Evolutionary conservation across 2,329 filamentous ascomycete genomes (phyloP).

Genomic region (Cladosporium sp.): DNA sequence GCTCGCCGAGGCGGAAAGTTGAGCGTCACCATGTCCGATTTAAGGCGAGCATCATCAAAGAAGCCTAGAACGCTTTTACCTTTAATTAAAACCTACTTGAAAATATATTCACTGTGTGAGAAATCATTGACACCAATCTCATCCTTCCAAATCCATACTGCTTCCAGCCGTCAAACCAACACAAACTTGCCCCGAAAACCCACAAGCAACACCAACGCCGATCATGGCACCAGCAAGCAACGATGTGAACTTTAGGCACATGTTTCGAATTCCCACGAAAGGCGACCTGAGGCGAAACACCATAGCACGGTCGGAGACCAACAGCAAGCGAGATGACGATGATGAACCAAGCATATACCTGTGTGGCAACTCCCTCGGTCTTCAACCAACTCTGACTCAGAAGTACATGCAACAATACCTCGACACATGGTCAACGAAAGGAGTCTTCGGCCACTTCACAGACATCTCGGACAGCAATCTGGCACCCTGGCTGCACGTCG

Average conservation of each 20-base stretch:
- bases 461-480: slow-evolving; percentile 68
- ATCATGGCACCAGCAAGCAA: slow-evolving; percentile 14
- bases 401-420: slow-evolving; percentile 72
- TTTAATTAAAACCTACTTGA: background rate
- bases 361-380: slow-evolving; percentile 85
- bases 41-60: background rate
- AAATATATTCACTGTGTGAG: background rate
- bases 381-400: slow-evolving; percentile 72
- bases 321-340: slow-evolving; percentile 18
- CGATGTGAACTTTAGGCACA: slow-evolving; percentile 15
- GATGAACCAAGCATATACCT: slow-evolving; percentile 69
- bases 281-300: slow-evolving; percentile 20
- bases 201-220: background rate
- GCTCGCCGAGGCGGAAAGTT: slow-evolving; percentile 7
- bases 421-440: slow-evolving; percentile 80
- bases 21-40: slow-evolving; percentile 1
- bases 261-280: slow-evolving; percentile 22
- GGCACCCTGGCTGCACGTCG: slow-evolving; percentile 74
- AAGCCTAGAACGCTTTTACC: background rate
- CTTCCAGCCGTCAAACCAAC: background rate
- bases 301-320: background rate
- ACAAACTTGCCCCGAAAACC: background rate
- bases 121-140: background rate
- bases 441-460: slow-evolving; percentile 81
- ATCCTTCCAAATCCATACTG: background rate